Base-by-base conservation (phyloP, 306 rosid species). In the Pueraria montana region DNA sequence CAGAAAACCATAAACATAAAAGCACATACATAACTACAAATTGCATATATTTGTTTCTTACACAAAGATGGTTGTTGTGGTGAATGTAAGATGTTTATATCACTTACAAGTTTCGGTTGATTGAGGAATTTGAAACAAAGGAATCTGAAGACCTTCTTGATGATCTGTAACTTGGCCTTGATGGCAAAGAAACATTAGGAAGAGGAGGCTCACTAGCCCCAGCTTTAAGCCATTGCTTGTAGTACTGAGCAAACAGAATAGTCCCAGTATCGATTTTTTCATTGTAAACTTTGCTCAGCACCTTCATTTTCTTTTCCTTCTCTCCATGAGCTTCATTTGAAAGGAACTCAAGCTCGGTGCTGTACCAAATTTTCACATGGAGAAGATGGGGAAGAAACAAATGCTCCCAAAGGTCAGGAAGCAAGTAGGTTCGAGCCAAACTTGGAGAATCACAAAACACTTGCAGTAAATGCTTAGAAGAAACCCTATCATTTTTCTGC, bases 331-430 rank as follows among this genome's bases (percentile, higher is more conserved):
- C 83, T 38, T 78, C 82, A 50, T 63, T 79, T 4, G 93, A 80
- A 26, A 90, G 79, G 52, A 46, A 80, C 80, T 94, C 98, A 40
- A 90, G 68, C 73, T 93, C 97, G 43, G 77, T 79, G 48, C 70
- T 83, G 70, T 88, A 90, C 98, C 95, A 93, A 77, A 94, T 83
- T 80, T 93, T 92, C 13, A 94, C 84, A 87, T 94, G 98, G 43
- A 94, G 94, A 68, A 94, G 92, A 84, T 93, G 97, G 14, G 98
- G 98, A 68, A 94, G 94, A 82, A 94, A 94, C 67, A 94, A 86
- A 88, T 93, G 97, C 71, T 94, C 97, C 98, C 98, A 94, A 55
- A 93, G 94, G 76, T 94, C 97, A 71, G 92, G 87, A 68, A 89
- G 89, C 70, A 94, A 76, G 38, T 88, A 84, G 6, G 91, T 89